Conservation (phyloP, 2,329 filamentous ascomycete species). For the Sarocladium oryzae region DNA sequence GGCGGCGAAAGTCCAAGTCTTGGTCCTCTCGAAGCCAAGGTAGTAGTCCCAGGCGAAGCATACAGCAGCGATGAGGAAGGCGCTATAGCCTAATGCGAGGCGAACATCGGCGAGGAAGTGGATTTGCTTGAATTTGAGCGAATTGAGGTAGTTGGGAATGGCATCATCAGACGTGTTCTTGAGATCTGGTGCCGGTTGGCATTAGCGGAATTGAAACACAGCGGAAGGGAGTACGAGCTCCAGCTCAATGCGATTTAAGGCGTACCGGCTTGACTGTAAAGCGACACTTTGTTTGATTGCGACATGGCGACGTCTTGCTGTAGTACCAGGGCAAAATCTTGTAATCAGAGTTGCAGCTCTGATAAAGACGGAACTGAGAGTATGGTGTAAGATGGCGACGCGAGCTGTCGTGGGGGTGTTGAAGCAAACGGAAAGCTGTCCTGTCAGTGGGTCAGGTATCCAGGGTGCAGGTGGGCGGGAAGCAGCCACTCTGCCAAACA, state of each 20-base stretch:
- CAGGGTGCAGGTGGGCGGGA: background rate
- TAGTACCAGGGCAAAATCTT: background rate
- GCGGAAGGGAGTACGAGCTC: slow-evolving; percentile 2
- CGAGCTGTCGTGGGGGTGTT: slow-evolving; percentile 10
- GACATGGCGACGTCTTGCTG: slow-evolving; percentile 23
- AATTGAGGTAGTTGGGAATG: slow-evolving; percentile 86
- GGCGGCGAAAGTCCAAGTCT: slow-evolving; percentile 71
- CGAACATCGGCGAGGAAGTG: slow-evolving; percentile 77
- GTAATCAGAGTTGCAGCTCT: background rate
- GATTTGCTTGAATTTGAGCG: slow-evolving; percentile 75
- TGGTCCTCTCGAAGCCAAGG: slow-evolving; percentile 81
- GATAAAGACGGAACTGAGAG: too few relatives aligned
- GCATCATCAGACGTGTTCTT: slow-evolving; percentile 97
- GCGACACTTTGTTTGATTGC: slow-evolving; percentile 49
- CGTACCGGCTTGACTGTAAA: slow-evolving; percentile 61
- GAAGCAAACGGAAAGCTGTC: slow-evolving; percentile 17
- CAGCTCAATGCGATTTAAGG: background rate
- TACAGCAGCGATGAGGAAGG: slow-evolving; percentile 71
- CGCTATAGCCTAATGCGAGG: slow-evolving; percentile 73
- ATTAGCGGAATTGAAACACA: slow-evolving; percentile 7
- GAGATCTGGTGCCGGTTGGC: slow-evolving; percentile 57
- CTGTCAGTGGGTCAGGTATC: slow-evolving; percentile 12
- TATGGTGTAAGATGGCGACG: background rate
- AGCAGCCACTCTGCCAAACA: background rate
- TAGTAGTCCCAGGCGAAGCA: slow-evolving; percentile 92